Evolutionary conservation across 2,329 filamentous ascomycete genomes (phyloP).

Genomic region (Seiridium cupressi): DNA sequence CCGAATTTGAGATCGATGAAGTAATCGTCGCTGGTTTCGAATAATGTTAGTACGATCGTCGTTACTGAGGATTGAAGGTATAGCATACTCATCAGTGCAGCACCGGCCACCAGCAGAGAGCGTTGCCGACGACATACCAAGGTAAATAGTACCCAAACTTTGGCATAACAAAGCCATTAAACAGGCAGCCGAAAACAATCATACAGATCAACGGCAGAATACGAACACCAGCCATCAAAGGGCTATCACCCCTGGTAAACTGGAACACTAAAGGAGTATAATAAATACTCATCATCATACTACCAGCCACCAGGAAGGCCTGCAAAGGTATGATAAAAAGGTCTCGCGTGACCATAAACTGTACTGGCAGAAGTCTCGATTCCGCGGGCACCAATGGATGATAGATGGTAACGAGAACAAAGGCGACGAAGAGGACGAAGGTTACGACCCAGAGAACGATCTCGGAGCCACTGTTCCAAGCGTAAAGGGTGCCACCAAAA

Average conservation of each 20-base stretch:
- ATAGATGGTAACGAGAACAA: conserved; percentile 37
- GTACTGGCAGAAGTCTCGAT: conserved; percentile 35
- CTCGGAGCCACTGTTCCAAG: conserved; percentile 40
- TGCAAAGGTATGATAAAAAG: conserved; percentile 17
- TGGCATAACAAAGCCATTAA: neutral
- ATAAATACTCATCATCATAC: conserved; percentile 27
- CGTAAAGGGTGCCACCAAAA: conserved; percentile 46
- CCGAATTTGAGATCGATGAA: neutral
- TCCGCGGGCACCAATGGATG: conserved; percentile 34
- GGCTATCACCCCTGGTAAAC: conserved; percentile 38
- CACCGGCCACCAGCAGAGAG: conserved; percentile 1
- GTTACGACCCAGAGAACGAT: conserved; percentile 44
- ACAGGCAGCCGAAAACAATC: neutral
- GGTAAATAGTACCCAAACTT: neutral
- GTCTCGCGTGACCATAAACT: conserved; percentile 29
- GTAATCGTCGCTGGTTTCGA: conserved; percentile 7
- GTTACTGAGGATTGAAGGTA: neutral
- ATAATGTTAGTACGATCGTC: neutral
- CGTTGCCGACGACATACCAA: conserved; percentile 6
- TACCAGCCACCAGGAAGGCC: conserved; percentile 10
- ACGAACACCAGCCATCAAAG: conserved; percentile 33
- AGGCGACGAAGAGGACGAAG: conserved; percentile 37
- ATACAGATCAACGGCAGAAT: conserved; percentile 5
- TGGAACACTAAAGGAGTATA: conserved; percentile 49
- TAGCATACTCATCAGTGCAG: conserved; percentile 5